Evolutionary conservation across 2,329 filamentous ascomycete species (phyloP), one percentile per base, ranked within the genome.

Genomic region (Cordyceps militaris): DNA sequence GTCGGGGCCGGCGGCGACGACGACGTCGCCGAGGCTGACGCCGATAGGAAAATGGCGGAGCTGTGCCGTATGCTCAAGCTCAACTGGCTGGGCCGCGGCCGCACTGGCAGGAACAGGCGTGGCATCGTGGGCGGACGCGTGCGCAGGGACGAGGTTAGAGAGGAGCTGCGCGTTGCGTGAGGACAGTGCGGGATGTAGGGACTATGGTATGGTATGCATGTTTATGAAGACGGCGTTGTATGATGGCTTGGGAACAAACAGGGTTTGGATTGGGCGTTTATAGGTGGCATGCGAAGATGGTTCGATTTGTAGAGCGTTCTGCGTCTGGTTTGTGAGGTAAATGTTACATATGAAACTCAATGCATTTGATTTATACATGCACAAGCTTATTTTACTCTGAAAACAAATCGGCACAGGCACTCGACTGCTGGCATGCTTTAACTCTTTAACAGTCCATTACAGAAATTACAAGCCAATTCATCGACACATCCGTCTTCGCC

Each of bases 1-100:
- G 87, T 77, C 53, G 84, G 79, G 1, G 82, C 82, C 10, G 84
- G 79, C 1, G 82, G 82, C 10, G 85, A 74, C 44, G 70, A 66
- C 49, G 84, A 78, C 1, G 82, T 83, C 21, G 90, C 95, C 62
- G 84, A 87, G 38, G 80, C 95, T 62, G 84, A 87, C 36, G 80
- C 83, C 1, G 89, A 93, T 68, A 81, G 80, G 58, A 90, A 87
- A 72, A 88, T 97, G 66, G 88, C 93, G 61, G 83, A 92, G 66
- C 76, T 99, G 61, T 91, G 88, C 58, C 87, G 90, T 67, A 85
- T 94, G 65, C 76, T 99, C 61, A 99, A 97, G 74, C 84, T 97
- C 66, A 99, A 99, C 71, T 99, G 94, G 94, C 80, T 99, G 1
- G 93, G 93, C 0, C 79, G 94, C 48, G 93, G 93, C 0, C 77